These are phyloP conservation scores for Henckelia pumila DNA, from an alignment of 257 asterid genomes.

Conservation along the genomic window DNA sequence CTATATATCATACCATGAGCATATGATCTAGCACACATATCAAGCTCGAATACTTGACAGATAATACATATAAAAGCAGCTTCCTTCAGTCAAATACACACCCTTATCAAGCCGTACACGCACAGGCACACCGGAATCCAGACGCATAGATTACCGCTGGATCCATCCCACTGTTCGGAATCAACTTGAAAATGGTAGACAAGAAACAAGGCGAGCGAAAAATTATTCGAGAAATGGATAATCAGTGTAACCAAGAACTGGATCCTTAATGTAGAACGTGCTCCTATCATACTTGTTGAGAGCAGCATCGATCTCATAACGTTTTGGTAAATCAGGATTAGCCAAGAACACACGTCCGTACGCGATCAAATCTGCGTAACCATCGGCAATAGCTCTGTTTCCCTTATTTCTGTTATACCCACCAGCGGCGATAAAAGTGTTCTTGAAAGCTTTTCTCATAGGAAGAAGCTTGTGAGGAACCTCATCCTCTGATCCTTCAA, in stretches of 20 bases:
- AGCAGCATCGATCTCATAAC: constrained; percentile 50
- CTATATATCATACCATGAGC: too few relatives aligned
- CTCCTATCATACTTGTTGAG: constrained; percentile 49
- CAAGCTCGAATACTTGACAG: too few relatives aligned
- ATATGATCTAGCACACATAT: too few relatives aligned
- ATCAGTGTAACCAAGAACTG: constrained; percentile 72
- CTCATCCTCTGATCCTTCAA: constrained; percentile 20
- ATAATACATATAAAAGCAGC: too few relatives aligned
- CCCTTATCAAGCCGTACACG: too few relatives aligned
- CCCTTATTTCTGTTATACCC: constrained; percentile 53
- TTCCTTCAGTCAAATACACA: too few relatives aligned
- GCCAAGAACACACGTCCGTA: constrained; percentile 69
- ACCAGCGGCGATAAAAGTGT: constrained; percentile 59
- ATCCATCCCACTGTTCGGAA: too few relatives aligned
- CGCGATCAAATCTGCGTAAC: constrained; percentile 55
- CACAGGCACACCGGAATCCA: too few relatives aligned
- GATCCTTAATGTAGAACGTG: constrained; percentile 62
- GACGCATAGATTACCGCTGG: too few relatives aligned
- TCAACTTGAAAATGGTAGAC: too few relatives aligned
- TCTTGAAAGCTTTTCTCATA: constrained; percentile 47
- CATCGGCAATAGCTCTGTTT: constrained; percentile 36
- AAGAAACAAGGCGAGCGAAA: neutral
- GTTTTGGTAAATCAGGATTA: constrained; percentile 61
- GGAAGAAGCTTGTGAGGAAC: constrained; percentile 33
- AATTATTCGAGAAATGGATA: constrained; percentile 55